Conservation (phyloP, 169 alveolate genomes). For the Pseudocohnilembus persalinus region DNA sequence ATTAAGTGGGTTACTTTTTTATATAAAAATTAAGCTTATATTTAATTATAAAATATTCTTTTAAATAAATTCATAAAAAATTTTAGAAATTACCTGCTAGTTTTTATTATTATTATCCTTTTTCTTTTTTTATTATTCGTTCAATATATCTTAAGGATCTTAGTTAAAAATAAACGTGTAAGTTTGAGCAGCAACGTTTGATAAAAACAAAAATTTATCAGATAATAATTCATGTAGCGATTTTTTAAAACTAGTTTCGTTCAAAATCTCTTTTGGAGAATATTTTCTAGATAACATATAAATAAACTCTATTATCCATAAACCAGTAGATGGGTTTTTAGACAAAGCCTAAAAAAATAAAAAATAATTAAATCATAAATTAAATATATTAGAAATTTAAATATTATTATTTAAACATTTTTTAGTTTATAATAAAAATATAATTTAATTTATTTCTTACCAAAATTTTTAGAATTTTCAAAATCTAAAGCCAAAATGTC, state of each 20-base stretch:
- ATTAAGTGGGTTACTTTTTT: not conserved
- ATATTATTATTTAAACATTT: no score
- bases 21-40: not conserved
- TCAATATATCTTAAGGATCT: not conserved
- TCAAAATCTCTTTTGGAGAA: slow-evolving; percentile 43
- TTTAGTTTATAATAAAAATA: no score
- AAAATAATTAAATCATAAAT: no score
- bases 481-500: slow-evolving; percentile 23
- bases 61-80: no score
- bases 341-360: slow-evolving; percentile 7
- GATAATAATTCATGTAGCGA: slow-evolving; percentile 37
- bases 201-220: slow-evolving; percentile 31
- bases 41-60: no score
- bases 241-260: slow-evolving; percentile 35
- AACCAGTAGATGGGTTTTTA: slow-evolving; percentile 35
- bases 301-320: slow-evolving; percentile 38
- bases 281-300: slow-evolving; percentile 35
- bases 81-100: no score
- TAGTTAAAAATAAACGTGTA: not conserved
- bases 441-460: no score
- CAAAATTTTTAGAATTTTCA: slow-evolving; percentile 30
- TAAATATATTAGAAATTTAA: no score
- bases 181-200: slow-evolving; percentile 12
- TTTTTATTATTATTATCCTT: no score
- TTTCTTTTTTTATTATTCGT: not conserved